These are phyloP conservation scores for Aspergillus piperis DNA, from an alignment of 2,329 filamentous ascomycete species.

Conservation along the genomic window DNA sequence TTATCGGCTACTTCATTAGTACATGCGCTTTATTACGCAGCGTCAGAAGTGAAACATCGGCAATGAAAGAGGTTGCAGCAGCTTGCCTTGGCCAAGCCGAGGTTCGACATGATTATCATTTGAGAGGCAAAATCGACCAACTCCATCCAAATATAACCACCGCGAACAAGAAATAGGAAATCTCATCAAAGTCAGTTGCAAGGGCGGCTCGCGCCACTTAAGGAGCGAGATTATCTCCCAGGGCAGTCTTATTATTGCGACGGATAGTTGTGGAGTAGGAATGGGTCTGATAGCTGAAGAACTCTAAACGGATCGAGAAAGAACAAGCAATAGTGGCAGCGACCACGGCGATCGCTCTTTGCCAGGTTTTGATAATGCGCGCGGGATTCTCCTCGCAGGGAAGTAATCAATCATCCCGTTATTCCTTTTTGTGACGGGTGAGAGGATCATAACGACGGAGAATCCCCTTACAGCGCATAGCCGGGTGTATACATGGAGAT, in stretches of 20 bases:
- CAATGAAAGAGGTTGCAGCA: background rate
- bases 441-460: background rate
- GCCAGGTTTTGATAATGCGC: slow-evolving; percentile 2
- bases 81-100: background rate
- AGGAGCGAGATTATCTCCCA: background rate
- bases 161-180: background rate
- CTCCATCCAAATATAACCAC: background rate
- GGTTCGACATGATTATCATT: background rate
- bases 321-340: slow-evolving; percentile 10
- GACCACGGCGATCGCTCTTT: slow-evolving; percentile 4
- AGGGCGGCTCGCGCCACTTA: slow-evolving; percentile 5
- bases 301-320: slow-evolving; percentile 10
- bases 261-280: slow-evolving; percentile 11
- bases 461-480: slow-evolving; percentile 2
- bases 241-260: slow-evolving; percentile 12
- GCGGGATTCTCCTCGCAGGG: background rate
- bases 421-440: background rate
- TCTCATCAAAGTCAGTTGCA: background rate
- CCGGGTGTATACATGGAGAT: no score
- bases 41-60: background rate
- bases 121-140: background rate
- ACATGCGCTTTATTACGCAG: slow-evolving; percentile 7
- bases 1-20: background rate
- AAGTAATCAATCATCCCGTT: background rate
- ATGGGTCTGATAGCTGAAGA: slow-evolving; percentile 9